Percentiles rank a stretch among this genome's conserved stretches.
Evolutionary conservation across 352 stramenopile species (phyloP).

Genomic region (Phytopythium oedochilum): DNA sequence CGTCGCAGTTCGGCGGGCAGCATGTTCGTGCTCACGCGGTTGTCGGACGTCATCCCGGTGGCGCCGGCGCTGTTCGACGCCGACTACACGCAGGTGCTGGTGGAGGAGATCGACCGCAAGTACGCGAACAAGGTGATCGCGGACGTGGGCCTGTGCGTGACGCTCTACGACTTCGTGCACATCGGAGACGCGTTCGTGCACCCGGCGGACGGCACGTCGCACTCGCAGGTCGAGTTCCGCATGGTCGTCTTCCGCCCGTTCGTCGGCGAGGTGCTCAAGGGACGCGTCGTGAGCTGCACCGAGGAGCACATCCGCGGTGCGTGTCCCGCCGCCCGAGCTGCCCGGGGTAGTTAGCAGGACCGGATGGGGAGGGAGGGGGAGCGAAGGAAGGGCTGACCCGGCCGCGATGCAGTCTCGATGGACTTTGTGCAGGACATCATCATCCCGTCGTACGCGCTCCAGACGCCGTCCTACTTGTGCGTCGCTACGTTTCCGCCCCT

Average conservation of each 20-base stretch:
- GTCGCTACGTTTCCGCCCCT: too few relatives aligned
- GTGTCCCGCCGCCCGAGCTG: too few relatives aligned
- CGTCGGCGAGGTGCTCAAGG: slow-evolving; percentile 86
- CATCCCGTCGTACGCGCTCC: slow-evolving; percentile 84
- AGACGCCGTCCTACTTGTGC: slow-evolving; percentile 87
- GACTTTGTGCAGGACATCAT: slow-evolving; percentile 90
- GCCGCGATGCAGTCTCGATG: slow-evolving; percentile 88
- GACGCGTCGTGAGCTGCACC: slow-evolving; percentile 85
- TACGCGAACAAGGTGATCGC: slow-evolving; percentile 89
- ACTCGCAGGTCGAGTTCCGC: slow-evolving; percentile 88
- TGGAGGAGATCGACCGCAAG: slow-evolving; percentile 89
- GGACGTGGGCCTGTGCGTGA: slow-evolving; percentile 85
- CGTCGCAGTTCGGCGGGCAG: too few relatives aligned
- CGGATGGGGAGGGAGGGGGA: too few relatives aligned
- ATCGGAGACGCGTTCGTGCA: slow-evolving; percentile 85
- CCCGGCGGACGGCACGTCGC: slow-evolving; percentile 79
- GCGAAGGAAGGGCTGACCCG: too few relatives aligned
- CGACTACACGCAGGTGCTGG: slow-evolving; percentile 81
- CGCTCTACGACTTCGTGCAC: slow-evolving; percentile 87
- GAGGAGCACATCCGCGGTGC: slow-evolving; percentile 81
- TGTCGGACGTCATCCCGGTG: slow-evolving; percentile 85
- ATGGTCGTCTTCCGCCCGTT: slow-evolving; percentile 89
- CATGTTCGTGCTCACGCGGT: slow-evolving; percentile 86
- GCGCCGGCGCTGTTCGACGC: slow-evolving; percentile 73
- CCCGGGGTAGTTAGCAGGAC: too few relatives aligned